A percentile compares a stretch with the other conserved stretches of the same genome.
phyloP scores from a whole-genome alignment of 805 yeast genomes.

The Zygoascus ofunaensis region DNA sequence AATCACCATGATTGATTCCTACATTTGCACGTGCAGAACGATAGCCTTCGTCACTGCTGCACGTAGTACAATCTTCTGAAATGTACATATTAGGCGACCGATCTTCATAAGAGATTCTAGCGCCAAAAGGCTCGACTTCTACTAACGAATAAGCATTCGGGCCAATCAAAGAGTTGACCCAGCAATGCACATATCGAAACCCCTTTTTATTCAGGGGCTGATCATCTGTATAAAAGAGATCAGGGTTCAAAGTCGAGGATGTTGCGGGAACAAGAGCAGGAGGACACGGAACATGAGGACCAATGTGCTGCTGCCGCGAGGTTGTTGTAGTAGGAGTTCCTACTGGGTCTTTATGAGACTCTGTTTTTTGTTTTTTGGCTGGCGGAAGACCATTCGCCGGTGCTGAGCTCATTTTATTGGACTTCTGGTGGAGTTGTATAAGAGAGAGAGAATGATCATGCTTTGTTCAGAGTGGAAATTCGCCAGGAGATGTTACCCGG shows the following conservation, averaged over 20 bases:
- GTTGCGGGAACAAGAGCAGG: background rate
- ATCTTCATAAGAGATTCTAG: conserved; percentile 58
- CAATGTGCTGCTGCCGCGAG: no score
- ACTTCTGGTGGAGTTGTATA: no score
- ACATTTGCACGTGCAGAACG: conserved; percentile 66
- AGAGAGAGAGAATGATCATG: no score
- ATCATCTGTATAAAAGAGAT: conserved; percentile 52
- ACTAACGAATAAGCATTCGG: conserved; percentile 58
- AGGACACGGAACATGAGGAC: no score
- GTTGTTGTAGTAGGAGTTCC: no score
- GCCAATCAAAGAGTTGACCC: conserved; percentile 47
- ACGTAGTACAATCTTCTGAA: conserved; percentile 31
- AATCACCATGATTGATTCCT: conserved; percentile 65
- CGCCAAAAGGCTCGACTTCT: conserved; percentile 59
- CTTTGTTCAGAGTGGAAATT: no score
- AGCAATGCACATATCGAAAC: conserved; percentile 70
- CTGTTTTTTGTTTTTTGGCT: background rate
- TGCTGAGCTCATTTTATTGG: no score
- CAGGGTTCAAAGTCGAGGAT: background rate
- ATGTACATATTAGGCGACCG: conserved; percentile 49
- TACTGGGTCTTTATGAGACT: background rate
- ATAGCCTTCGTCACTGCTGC: conserved; percentile 68
- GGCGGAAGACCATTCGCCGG: background rate
- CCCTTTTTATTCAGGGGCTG: conserved; percentile 73
- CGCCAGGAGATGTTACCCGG: no score